Conservation (phyloP, 2,329 filamentous ascomycete genomes). For the Mollisiaceae sp. region DNA sequence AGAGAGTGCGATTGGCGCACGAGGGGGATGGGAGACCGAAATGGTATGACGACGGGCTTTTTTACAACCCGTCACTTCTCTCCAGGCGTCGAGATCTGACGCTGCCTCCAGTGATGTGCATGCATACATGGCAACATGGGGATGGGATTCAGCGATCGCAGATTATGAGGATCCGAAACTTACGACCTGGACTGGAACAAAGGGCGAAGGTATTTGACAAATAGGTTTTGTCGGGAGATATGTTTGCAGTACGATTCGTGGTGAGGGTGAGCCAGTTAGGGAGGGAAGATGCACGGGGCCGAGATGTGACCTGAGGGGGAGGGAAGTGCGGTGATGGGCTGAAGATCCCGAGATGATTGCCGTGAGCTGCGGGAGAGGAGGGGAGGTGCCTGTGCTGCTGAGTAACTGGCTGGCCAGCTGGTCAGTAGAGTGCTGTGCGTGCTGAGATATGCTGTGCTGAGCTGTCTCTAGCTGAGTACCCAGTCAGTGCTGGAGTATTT, state of each 20-base stretch:
- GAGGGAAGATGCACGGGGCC: not conserved
- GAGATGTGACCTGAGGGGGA: not conserved
- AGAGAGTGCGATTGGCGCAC: too few species aligned
- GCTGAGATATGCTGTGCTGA: not conserved
- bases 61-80: not conserved
- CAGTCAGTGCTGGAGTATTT: not conserved
- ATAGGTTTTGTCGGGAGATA: not conserved
- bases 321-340: too few species aligned
- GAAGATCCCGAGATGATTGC: constrained; percentile 3
- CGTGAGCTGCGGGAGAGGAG: not conserved
- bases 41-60: constrained; percentile 1
- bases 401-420: too few species aligned
- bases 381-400: not conserved
- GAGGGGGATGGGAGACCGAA: not conserved
- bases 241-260: not conserved
- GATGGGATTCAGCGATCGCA: too few species aligned
- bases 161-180: not conserved
- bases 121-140: too few species aligned
- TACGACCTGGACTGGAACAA: not conserved
- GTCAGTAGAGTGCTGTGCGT: not conserved
- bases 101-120: not conserved
- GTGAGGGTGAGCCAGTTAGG: too few species aligned
- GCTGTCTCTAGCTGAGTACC: not conserved
- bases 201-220: not conserved
- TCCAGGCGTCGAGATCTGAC: too few species aligned